Evolutionary conservation across 441 rosid species (phyloP).

Genomic region (Erodium moschatum): DNA sequence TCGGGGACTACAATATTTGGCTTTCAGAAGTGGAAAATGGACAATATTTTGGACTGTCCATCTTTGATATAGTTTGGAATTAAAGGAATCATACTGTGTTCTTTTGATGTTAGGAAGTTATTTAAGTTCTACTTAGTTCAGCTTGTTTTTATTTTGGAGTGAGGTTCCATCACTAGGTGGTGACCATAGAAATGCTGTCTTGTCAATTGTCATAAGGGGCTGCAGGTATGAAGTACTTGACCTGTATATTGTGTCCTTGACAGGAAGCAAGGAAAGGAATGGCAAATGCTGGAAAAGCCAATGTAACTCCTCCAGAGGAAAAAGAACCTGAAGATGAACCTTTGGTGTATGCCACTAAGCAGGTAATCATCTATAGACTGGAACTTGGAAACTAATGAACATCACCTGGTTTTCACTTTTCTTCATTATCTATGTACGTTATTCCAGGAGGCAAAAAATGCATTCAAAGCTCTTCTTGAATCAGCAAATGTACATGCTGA

Average conservation of each 20-base stretch:
- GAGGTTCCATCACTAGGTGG: neutral
- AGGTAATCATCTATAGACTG: slow-evolving; percentile 33
- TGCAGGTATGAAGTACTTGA: slow-evolving; percentile 9
- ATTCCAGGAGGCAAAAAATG: slow-evolving; percentile 82
- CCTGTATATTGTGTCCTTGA: slow-evolving; percentile 10
- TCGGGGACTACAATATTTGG: too few species aligned
- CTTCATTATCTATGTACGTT: slow-evolving; percentile 14
- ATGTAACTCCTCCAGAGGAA: slow-evolving; percentile 49
- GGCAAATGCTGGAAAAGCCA: slow-evolving; percentile 42
- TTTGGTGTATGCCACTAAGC: slow-evolving; percentile 61
- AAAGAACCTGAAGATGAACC: slow-evolving; percentile 68
- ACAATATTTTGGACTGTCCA: neutral
- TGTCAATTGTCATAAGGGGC: slow-evolving; percentile 3
- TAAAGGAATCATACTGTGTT: neutral
- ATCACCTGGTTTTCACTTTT: neutral
- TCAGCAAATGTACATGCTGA: slow-evolving; percentile 80
- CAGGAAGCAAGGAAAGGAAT: slow-evolving; percentile 64
- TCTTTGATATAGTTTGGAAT: neutral
- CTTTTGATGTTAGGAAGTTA: neutral
- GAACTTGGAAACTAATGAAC: slow-evolving; percentile 15
- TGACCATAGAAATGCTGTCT: neutral
- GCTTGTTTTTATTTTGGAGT: neutral
- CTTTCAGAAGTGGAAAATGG: neutral
- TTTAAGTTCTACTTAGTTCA: neutral
- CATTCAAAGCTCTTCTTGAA: slow-evolving; percentile 87